Evolutionary conservation across 345 rosid genomes (phyloP), one percentile per base, ranked within the genome.

Genomic region (Populus nigra): DNA sequence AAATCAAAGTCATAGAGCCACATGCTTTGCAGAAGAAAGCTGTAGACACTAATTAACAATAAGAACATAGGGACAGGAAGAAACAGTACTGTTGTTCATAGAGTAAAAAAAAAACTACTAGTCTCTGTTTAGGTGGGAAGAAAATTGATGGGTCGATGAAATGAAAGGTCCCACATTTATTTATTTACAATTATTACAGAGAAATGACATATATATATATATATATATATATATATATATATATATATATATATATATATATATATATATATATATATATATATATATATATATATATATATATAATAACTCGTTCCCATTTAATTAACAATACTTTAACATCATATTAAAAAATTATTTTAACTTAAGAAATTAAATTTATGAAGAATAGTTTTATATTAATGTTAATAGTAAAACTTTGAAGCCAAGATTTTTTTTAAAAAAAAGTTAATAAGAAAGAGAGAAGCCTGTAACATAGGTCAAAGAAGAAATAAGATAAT

Each of bases 91-190:
- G 45, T 41, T 41, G 45, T 36, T 38, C 12, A 66, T 71, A 53
- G 27, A 17, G 43, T 80, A 83, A 77, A 50, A 47, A 50, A 77
- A 80, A 83, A 81, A 31, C 12, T 11, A 75, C 74, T n/a, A 89
- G 89, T 88, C 89, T 83, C 81, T 31, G 86, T 84, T 88, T 88
- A 81, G 92, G 89, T 89, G 77, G 72, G 86, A 79, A 41, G 31
- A 65, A 81, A 77, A 78, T 80, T 80, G 88, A 85, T 79, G 71
- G 79, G 84, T 79, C 82, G 83, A 86, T 79, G 76, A 65, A 77
- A 69, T 8, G 27, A 69, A 82, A 66, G 79, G 81, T 69, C 87
- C 84, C 87, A 69, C 77, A 22, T 76, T 65, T 70, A 53, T 20
- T 68, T 61, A 38, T 72, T 41, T 11, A 45, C 13, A 45, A n/a